phyloP scores from a whole-genome alignment of 495 filamentous ascomycete species.

The Cudoniella acicularis region DNA sequence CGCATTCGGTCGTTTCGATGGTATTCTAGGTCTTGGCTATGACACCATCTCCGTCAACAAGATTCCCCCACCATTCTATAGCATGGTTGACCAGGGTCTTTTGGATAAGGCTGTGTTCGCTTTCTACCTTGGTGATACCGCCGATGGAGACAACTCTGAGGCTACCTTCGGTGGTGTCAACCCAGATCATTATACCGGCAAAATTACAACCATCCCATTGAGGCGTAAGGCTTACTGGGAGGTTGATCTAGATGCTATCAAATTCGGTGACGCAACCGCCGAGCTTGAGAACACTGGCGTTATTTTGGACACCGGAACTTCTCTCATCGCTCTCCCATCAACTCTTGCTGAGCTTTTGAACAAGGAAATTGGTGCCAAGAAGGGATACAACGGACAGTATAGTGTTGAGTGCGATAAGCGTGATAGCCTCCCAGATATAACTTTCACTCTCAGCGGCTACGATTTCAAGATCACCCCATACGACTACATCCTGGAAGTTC shows the following conservation, averaged over 20 bases:
- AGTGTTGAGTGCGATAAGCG: conserved; percentile 85
- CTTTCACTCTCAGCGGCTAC: conserved; percentile 80
- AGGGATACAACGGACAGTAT: conserved; percentile 94
- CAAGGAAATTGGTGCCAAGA: conserved; percentile 96
- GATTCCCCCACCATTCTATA: conserved; percentile 94
- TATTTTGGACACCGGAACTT: conserved; percentile 98
- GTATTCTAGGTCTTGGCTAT: conserved; percentile 93
- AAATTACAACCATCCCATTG: conserved; percentile 88
- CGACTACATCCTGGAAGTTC: conserved; percentile 95
- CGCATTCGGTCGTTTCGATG: conserved; percentile 96
- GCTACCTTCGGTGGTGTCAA: conserved; percentile 91
- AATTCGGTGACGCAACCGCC: conserved; percentile 76
- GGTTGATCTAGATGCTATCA: conserved; percentile 89
- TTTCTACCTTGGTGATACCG: conserved; percentile 85
- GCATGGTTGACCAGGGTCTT: conserved; percentile 82
- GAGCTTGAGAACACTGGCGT: conserved; percentile 90
- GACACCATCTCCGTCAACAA: conserved; percentile 94
- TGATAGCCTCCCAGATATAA: conserved; percentile 77
- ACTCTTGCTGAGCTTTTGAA: conserved; percentile 96
- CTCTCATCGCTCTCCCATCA: conserved; percentile 89
- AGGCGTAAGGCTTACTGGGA: conserved; percentile 99
- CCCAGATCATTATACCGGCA: conserved; percentile 79
- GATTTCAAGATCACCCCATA: conserved; percentile 85
- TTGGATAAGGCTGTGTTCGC: conserved; percentile 92
- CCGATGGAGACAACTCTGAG: conserved; percentile 70